Percentiles rank a stretch among this genome's conserved stretches.
Evolutionary conservation across 352 stramenopile genomes (phyloP).

Genomic region (Phytophthora ramorum): DNA sequence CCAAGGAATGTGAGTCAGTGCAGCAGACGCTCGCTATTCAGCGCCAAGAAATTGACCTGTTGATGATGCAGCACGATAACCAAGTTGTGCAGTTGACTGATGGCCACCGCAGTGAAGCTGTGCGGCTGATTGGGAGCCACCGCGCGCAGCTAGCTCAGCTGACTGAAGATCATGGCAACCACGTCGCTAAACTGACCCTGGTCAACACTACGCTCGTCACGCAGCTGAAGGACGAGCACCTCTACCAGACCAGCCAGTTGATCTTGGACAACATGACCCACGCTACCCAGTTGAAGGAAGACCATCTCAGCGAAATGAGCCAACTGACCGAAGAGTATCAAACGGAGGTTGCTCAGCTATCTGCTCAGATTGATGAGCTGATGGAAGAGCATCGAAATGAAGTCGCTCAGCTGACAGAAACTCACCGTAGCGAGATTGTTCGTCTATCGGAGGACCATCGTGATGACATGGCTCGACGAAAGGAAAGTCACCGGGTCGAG

Average conservation of each 20-base stretch:
- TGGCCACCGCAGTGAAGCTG: conserved; percentile 19
- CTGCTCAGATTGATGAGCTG: conserved; percentile 14
- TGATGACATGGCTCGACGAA: not conserved
- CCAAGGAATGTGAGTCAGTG: conserved; percentile 18
- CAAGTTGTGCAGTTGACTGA: conserved; percentile 22
- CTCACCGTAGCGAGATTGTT: conserved; percentile 6
- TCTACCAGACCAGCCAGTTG: conserved; percentile 5
- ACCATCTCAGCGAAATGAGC: conserved; percentile 14
- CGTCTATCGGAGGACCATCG: not conserved
- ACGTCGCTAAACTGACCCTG: not conserved
- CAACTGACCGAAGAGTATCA: conserved; percentile 12
- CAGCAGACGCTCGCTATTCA: conserved; percentile 24
- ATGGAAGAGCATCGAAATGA: conserved; percentile 2
- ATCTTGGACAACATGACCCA: conserved; percentile 6
- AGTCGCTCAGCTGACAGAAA: conserved; percentile 1
- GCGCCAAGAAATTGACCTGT: conserved; percentile 27
- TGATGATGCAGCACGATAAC: conserved; percentile 29
- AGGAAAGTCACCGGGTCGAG: not conserved
- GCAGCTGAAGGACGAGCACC: conserved; percentile 11
- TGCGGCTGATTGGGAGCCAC: conserved; percentile 28
- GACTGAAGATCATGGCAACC: not conserved
- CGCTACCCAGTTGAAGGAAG: conserved; percentile 9
- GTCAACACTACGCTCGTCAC: not conserved
- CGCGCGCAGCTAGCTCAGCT: conserved; percentile 20
- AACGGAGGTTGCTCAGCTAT: conserved; percentile 10